Conservation (phyloP, 768 basidiomycete species). For the Saitozyma podzolica region DNA sequence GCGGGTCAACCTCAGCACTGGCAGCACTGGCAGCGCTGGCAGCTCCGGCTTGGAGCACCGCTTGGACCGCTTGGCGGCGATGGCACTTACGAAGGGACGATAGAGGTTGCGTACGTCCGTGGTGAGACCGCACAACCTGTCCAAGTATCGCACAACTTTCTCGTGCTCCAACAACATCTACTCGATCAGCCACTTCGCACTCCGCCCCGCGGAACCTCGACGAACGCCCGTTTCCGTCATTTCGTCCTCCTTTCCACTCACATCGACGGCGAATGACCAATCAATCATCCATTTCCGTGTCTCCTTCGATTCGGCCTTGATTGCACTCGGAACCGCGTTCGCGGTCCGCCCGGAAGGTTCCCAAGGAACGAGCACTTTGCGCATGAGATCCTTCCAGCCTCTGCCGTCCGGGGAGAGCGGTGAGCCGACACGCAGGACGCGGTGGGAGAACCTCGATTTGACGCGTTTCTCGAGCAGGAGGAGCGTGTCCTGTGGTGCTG, state of each 20-base stretch:
- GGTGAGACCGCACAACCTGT: slow-evolving; percentile 39
- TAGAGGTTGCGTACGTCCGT: slow-evolving; percentile 46
- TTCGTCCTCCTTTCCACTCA: slow-evolving; percentile 14
- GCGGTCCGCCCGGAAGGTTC: background rate
- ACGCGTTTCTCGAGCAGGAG: slow-evolving; percentile 92
- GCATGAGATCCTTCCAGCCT: slow-evolving; percentile 59
- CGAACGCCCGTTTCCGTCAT: no score
- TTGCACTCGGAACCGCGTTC: slow-evolving; percentile 22
- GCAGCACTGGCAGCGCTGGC: background rate
- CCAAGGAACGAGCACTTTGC: slow-evolving; percentile 47
- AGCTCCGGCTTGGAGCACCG: background rate
- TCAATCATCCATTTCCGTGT: slow-evolving; percentile 56
- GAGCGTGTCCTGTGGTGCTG: slow-evolving; percentile 64
- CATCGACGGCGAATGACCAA: slow-evolving; percentile 65
- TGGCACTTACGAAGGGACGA: slow-evolving; percentile 41
- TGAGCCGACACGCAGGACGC: slow-evolving; percentile 75
- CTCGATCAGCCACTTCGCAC: slow-evolving; percentile 3
- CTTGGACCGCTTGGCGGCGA: slow-evolving; percentile 1
- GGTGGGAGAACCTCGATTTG: slow-evolving; percentile 93
- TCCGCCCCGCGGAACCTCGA: slow-evolving; percentile 5
- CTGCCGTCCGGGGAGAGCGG: slow-evolving; percentile 59
- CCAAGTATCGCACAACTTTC: slow-evolving; percentile 20
- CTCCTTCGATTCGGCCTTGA: slow-evolving; percentile 35
- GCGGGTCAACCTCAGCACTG: slow-evolving; percentile 3
- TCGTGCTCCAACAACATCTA: slow-evolving; percentile 24